Base-by-base conservation (phyloP, 148 eudicot species). In the Vaccinium corymbosum region DNA sequence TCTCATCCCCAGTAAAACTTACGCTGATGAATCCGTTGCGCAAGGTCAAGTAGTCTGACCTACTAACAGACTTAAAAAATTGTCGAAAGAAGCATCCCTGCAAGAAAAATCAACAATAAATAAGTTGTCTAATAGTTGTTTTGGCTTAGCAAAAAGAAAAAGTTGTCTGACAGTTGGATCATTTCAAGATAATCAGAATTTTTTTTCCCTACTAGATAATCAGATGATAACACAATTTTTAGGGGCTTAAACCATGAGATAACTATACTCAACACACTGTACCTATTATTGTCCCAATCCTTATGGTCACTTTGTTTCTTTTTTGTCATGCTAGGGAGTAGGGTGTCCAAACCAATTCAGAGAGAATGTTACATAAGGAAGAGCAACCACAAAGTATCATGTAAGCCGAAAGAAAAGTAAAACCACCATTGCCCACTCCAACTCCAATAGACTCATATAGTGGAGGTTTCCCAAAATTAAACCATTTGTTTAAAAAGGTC, bases 31-130 rank as follows among this genome's bases (percentile, higher is more conserved):
- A 96, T 74, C 95, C 99, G 77, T 96, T 92, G 20, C 99, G 95
- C 85, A 96, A 86, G 84, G 98, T 90, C 87, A 96, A 55, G 87
- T 96, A 96, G 86, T 96, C 99, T 29, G 98, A 89, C 90, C 79
- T 96, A 22, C 88, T 90, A 84, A 96, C 98, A 59, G 99, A 96
- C 87, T 83, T 90, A 85, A 88, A 93, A 82, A 96, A 93, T 89
- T 96, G 99, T 64, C 97, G 92, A 81, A 94, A 85, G 87, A 96
- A 96, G 84, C 99, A 96, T 82, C 94, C 95, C 99, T 96, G 85
- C 78, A 79, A 56, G 66, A 78, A 50, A 35, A 20, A 6, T 75
- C 16, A 48, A 52, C 72, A 35, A n/a, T 55, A 53, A 38, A 22
- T 29, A 22, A 75, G 78, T 38, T 46, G 73, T 27, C 16, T 27